A percentile compares a stretch with the other conserved stretches of the same genome.
Evolutionary conservation across 2,329 filamentous ascomycete species (phyloP).

Genomic region (Fusarium circinatum): DNA sequence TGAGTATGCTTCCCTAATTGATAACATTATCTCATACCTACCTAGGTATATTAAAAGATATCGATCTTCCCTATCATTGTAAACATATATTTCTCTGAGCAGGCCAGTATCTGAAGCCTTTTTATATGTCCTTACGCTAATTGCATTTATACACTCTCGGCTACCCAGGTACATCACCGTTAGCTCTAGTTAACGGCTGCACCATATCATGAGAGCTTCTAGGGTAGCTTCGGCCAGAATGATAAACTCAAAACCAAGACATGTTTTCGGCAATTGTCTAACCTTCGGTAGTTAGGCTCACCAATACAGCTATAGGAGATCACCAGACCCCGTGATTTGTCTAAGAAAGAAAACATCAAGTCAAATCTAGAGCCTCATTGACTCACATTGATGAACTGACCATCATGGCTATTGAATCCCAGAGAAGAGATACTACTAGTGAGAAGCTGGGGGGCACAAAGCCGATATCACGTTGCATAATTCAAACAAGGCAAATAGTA

Average conservation of each 20-base stretch:
- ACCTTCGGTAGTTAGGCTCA: neutral
- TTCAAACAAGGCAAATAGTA: no score
- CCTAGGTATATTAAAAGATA: no score
- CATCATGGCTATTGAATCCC: no score
- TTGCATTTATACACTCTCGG: neutral
- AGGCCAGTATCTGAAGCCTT: neutral
- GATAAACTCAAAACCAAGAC: neutral
- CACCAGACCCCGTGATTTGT: neutral
- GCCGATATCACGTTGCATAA: neutral
- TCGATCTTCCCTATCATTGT: neutral
- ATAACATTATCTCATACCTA: neutral
- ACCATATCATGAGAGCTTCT: slow-evolving; percentile 8
- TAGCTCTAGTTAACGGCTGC: neutral
- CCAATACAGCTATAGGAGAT: neutral
- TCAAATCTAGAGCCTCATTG: neutral
- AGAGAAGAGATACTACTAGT: no score
- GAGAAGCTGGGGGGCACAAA: neutral
- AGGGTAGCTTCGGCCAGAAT: neutral
- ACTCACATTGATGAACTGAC: no score
- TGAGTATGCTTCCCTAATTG: neutral
- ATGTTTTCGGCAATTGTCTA: neutral
- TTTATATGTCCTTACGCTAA: neutral
- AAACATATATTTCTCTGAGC: neutral
- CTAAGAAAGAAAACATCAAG: neutral
- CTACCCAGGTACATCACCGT: neutral